Percentiles rank a stretch among this genome's conserved stretches.
These are phyloP conservation scores for Microsporum canis DNA, from an alignment of 2,329 filamentous ascomycete species.

Conservation along the genomic window DNA sequence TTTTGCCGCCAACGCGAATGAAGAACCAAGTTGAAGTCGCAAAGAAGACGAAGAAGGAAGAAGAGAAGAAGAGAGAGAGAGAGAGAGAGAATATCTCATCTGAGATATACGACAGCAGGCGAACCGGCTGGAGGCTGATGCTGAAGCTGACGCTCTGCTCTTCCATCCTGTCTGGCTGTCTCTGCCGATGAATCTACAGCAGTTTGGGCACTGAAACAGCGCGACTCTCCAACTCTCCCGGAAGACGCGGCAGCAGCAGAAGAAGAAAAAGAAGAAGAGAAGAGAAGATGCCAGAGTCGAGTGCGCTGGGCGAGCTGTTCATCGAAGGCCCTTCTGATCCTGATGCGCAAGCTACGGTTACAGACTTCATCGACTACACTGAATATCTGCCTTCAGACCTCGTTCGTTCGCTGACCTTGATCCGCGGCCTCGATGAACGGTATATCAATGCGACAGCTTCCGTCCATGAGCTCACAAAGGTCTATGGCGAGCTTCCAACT, in stretches of 20 bases:
- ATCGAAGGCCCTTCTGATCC: conserved; percentile 46
- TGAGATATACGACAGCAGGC: neutral
- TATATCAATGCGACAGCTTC: conserved; percentile 32
- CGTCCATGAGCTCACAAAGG: conserved; percentile 34
- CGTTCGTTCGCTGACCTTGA: conserved; percentile 51
- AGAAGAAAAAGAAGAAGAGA: neutral
- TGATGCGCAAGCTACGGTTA: conserved; percentile 54
- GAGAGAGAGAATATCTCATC: neutral
- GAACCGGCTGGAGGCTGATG: neutral
- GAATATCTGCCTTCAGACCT: conserved; percentile 57
- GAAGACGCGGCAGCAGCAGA: neutral
- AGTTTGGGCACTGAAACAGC: neutral
- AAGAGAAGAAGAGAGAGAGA: neutral
- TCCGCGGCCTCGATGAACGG: conserved; percentile 40
- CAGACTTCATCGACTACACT: conserved; percentile 58
- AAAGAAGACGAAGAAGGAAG: neutral
- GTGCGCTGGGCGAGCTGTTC: conserved; percentile 34
- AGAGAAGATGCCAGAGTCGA: conserved; percentile 29
- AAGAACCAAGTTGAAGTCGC: neutral
- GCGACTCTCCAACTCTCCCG: neutral
- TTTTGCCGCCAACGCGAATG: neutral
- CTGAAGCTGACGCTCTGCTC: neutral
- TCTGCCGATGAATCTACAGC: neutral
- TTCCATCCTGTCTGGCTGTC: neutral
- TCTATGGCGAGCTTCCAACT: conserved; percentile 40